phyloP scores from a whole-genome alignment of 1,139 yeast species.

The Hyphopichia burtonii region DNA sequence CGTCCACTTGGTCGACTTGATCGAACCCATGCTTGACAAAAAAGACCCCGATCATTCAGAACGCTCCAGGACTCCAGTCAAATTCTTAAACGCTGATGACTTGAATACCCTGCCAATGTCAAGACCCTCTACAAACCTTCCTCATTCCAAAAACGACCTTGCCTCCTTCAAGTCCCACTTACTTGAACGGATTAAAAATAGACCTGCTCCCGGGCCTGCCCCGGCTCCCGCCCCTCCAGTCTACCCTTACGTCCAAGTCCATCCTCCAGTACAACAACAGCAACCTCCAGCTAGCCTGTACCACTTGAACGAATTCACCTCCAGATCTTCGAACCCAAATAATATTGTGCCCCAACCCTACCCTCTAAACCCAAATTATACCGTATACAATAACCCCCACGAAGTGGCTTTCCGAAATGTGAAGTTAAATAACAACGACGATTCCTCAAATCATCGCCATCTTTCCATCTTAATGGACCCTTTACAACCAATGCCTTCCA shows the following conservation, averaged over 20 bases:
- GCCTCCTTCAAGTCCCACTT: conserved; percentile 5
- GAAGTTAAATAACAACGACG: conserved; percentile 1
- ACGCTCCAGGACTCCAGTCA: conserved; percentile 12
- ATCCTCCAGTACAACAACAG: not conserved
- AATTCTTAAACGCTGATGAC: conserved; percentile 8
- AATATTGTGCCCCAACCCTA: conserved; percentile 34
- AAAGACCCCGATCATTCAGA: conserved; percentile 6
- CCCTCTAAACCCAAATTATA: conserved; percentile 38
- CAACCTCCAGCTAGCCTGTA: conserved; percentile 5
- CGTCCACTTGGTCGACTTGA: conserved; percentile 46
- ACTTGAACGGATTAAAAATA: conserved; percentile 5
- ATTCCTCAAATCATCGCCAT: conserved; percentile 14
- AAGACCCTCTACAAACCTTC: conserved; percentile 3
- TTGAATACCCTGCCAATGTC: conserved; percentile 16
- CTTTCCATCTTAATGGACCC: conserved; percentile 35
- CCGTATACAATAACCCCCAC: conserved; percentile 19
- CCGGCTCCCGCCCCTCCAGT: too few species aligned
- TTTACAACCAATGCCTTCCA: conserved; percentile 28
- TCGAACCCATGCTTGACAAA: conserved; percentile 25
- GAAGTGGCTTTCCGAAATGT: conserved; percentile 6
- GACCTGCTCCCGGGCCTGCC: too few species aligned
- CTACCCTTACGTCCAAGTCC: not conserved
- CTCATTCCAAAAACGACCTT: conserved; percentile 4
- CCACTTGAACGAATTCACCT: conserved; percentile 11
- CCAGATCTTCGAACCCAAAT: conserved; percentile 12